Conservation (phyloP, 73 alveolate genomes). For the Paramecium biaurelia region DNA sequence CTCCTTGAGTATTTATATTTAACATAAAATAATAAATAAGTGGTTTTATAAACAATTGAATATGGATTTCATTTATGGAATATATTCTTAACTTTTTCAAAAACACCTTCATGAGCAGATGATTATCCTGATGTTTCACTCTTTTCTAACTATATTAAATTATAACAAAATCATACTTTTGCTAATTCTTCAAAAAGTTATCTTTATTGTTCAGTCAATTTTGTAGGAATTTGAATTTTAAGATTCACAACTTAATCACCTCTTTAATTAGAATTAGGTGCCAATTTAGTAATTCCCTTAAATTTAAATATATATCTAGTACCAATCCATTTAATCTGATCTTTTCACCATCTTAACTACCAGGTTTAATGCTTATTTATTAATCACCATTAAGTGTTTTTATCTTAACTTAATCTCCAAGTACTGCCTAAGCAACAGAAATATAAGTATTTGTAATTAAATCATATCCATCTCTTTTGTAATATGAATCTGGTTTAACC, state of each 20-base stretch:
- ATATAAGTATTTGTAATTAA: slow-evolving; percentile 69
- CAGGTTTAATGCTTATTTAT: slow-evolving; percentile 73
- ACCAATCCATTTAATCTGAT: slow-evolving; percentile 68
- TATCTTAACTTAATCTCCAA: slow-evolving; percentile 76
- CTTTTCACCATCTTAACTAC: slow-evolving; percentile 77
- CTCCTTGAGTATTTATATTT: background rate
- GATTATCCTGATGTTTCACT: background rate
- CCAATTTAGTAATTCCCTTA: background rate
- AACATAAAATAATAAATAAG: background rate
- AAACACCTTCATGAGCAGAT: background rate
- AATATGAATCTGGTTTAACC: slow-evolving; percentile 75
- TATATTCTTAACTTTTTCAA: slow-evolving; percentile 17
- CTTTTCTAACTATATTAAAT: background rate
- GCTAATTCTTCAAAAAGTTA: slow-evolving; percentile 16
- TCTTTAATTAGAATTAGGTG: background rate
- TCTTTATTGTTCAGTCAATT: slow-evolving; percentile 10
- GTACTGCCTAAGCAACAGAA: slow-evolving; percentile 74
- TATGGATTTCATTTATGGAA: background rate
- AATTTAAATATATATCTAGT: background rate
- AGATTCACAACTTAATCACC: slow-evolving; percentile 11
- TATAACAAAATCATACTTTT: background rate
- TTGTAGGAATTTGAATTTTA: background rate
- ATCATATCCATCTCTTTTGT: slow-evolving; percentile 86
- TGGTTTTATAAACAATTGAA: background rate
- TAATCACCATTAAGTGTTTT: slow-evolving; percentile 82